Percentiles rank a stretch among this genome's conserved stretches.
phyloP scores from a whole-genome alignment of 2,329 filamentous ascomycete genomes.

The Botrytis porri region DNA sequence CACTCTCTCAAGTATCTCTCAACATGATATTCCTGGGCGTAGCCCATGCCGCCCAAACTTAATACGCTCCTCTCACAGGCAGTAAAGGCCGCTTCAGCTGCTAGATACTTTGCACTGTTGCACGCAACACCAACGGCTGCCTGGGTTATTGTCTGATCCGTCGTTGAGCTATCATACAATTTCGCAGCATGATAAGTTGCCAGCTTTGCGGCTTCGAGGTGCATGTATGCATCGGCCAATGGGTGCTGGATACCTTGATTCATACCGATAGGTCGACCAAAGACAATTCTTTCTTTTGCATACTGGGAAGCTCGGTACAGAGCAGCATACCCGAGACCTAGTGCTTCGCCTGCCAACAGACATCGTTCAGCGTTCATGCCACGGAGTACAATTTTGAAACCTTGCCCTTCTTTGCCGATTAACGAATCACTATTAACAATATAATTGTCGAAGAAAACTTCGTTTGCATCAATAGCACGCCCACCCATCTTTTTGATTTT shows the following conservation, averaged over 20 bases:
- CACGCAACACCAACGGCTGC: constrained; percentile 61
- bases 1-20: constrained; percentile 65
- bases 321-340: constrained; percentile 75
- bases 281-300: constrained; percentile 63
- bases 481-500: constrained; percentile 85
- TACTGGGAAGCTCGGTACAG: constrained; percentile 61
- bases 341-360: constrained; percentile 72
- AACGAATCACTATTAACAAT: constrained; percentile 59
- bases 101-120: constrained; percentile 70
- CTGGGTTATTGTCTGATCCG: constrained; percentile 50
- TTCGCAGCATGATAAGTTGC: constrained; percentile 63
- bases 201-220: constrained; percentile 62
- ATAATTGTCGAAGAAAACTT: constrained; percentile 85
- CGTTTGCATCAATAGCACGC: constrained; percentile 77
- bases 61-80: constrained; percentile 61
- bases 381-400: constrained; percentile 76
- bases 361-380: constrained; percentile 80
- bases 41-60: constrained; percentile 62
- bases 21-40: constrained; percentile 62
- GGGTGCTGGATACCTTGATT: constrained; percentile 67
- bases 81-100: constrained; percentile 60
- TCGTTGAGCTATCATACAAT: constrained; percentile 55
- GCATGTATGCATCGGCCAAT: constrained; percentile 63
- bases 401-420: constrained; percentile 70
- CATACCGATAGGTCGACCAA: constrained; percentile 61